Evolutionary conservation across 352 stramenopile species (phyloP).

Genomic region (Elongisporangium anandrum): DNA sequence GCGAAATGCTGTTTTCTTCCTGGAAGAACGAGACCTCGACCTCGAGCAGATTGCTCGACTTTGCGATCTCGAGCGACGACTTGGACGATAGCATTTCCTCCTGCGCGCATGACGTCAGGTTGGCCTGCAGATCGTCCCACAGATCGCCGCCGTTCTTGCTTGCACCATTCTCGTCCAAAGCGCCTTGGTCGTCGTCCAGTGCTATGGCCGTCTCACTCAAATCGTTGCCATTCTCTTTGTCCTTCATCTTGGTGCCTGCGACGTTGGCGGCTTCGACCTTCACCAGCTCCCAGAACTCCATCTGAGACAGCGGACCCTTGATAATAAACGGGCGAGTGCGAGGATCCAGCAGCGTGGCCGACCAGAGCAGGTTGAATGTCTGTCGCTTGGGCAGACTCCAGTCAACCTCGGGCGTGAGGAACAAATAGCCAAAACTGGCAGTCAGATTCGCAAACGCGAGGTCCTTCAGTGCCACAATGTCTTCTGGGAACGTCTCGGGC

Average conservation of each 20-base stretch:
- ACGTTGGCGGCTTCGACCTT: conserved; percentile 55
- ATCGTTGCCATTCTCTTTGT: conserved; percentile 42
- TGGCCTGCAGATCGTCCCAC: conserved; percentile 77
- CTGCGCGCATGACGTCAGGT: conserved; percentile 60
- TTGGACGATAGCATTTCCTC: conserved; percentile 75
- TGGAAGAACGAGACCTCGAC: conserved; percentile 80
- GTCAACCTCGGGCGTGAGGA: conserved; percentile 28
- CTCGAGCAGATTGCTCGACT: conserved; percentile 73
- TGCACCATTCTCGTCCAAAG: conserved; percentile 16
- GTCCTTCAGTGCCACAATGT: conserved; percentile 59
- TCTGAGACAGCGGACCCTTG: conserved; percentile 50
- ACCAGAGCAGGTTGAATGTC: conserved; percentile 69
- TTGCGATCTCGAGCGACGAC: conserved; percentile 56
- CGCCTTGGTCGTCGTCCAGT: conserved; percentile 27
- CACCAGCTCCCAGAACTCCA: conserved; percentile 69
- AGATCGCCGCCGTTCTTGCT: conserved; percentile 35
- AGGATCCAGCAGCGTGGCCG: conserved; percentile 63
- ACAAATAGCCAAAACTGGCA: conserved; percentile 54
- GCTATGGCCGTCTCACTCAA: conserved; percentile 26
- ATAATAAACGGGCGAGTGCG: conserved; percentile 75
- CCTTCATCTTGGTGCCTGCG: conserved; percentile 43
- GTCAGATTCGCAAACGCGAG: conserved; percentile 51
- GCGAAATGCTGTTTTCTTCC: conserved; percentile 50
- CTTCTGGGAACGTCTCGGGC: conserved; percentile 38
- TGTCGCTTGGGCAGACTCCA: conserved; percentile 40